Conservation (phyloP, 2,329 filamentous ascomycete species). For the Helminthosporium solani region DNA sequence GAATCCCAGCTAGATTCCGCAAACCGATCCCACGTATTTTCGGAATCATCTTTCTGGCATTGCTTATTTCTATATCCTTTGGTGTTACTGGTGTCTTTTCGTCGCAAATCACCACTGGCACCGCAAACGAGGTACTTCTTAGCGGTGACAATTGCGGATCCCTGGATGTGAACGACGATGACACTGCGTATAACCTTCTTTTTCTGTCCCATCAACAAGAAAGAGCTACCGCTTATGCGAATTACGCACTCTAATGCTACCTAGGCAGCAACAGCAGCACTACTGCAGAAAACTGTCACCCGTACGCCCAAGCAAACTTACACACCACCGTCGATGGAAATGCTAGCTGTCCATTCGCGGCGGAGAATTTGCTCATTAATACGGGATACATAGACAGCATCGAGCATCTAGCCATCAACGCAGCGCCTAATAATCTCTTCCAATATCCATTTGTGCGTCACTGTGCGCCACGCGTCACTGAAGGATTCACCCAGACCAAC, state of each 20-base stretch:
- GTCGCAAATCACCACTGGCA: slow-evolving; percentile 36
- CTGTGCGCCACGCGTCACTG: slow-evolving; percentile 23
- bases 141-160: slow-evolving; percentile 15
- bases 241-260: slow-evolving; percentile 25
- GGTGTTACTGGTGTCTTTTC: slow-evolving; percentile 36
- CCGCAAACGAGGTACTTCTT: slow-evolving; percentile 37
- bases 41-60: slow-evolving; percentile 13
- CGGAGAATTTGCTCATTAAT: slow-evolving; percentile 21
- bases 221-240: slow-evolving; percentile 14
- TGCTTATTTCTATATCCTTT: slow-evolving; percentile 18
- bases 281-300: slow-evolving; percentile 17
- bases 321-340: slow-evolving; percentile 9
- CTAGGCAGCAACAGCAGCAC: slow-evolving; percentile 1
- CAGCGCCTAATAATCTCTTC: slow-evolving; percentile 19
- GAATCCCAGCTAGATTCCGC: slow-evolving; percentile 9
- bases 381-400: slow-evolving; percentile 24
- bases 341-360: slow-evolving; percentile 20
- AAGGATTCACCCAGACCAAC: slow-evolving; percentile 14
- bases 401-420: slow-evolving; percentile 26
- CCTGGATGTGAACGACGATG: neutral
- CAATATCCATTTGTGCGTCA: slow-evolving; percentile 19
- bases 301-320: slow-evolving; percentile 16
- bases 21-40: slow-evolving; percentile 12
- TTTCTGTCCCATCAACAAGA: slow-evolving; percentile 10
- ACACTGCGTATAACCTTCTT: slow-evolving; percentile 7